Evolutionary conservation across 345 rosid genomes (phyloP), one percentile per base, ranked within the genome.

Genomic region (Moricandia moricandioides): DNA sequence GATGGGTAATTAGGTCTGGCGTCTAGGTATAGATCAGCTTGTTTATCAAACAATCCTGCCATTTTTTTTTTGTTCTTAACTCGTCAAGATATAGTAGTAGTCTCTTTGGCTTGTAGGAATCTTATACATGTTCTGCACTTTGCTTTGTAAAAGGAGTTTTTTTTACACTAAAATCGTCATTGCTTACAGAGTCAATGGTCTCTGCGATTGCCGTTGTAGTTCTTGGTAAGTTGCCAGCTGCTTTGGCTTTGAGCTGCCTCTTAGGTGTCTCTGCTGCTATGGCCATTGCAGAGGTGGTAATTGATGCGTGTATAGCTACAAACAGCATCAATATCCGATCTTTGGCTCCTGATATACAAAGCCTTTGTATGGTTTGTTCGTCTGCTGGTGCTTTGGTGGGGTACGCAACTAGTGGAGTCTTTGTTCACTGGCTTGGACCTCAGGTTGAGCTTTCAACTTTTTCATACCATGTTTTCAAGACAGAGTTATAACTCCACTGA

Each of bases 331-430:
- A 82, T 81, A 67, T 84, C 24, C 72, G 85, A 30, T 68, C 82
- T 5, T 72, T 91, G 71, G 93, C 96, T 10, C 85, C 97, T 16
- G 97, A 91, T 78, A 88, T 91, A 85, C 97, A 91, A 71, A 84
- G 88, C 52, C 93, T 89, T 61, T 91, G 96, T 65, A 86, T 90
- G 72, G 65, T 89, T 77, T 91, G 96, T 77, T 88, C 96, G 24
- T 85, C 96, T 43, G 85, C 86, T n/a, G 96, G 97, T 21, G 88
- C 96, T 74, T 72, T 91, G 69, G 52, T 88, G 30, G 96, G 96
- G 11, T 89, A 85, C 61, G 83, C 87, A 18, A 71, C 86, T 62
- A 89, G 96, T 79, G 97, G 97, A 40, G 80, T 89, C 76, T 85
- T 84, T 72, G 88, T 87, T 82, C 86, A 88, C 75, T 83, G 71